A percentile compares a stretch with the other conserved stretches of the same genome.
Conservation (phyloP, 192 early-diverging fungal genomes). For the Polychytrium aggregatum region DNA sequence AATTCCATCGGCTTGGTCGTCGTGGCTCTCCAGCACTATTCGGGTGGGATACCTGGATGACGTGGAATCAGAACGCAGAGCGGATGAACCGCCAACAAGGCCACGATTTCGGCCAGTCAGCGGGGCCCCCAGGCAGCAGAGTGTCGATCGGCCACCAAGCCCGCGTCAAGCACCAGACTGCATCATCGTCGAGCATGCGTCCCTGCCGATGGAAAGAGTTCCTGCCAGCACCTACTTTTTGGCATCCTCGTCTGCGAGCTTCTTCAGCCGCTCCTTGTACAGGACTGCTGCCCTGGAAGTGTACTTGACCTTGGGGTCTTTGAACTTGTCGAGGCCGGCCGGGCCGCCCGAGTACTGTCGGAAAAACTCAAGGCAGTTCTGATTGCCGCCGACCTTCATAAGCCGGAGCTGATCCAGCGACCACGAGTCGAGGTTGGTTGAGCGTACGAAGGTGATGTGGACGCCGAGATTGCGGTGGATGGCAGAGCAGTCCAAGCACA, state of each 20-base stretch:
- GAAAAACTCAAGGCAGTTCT: constrained; percentile 69
- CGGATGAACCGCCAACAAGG: too few species aligned
- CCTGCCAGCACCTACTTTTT: constrained; percentile 18
- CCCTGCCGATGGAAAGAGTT: too few species aligned
- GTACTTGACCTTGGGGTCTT: constrained; percentile 78
- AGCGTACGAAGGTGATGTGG: constrained; percentile 95
- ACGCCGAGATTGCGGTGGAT: constrained; percentile 96
- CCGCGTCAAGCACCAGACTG: too few species aligned
- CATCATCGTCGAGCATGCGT: too few species aligned
- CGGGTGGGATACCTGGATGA: constrained; percentile 18
- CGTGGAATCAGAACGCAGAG: too few species aligned
- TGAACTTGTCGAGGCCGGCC: constrained; percentile 22
- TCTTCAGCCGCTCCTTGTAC: constrained; percentile 72
- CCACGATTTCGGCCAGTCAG: too few species aligned
- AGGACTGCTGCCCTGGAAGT: constrained; percentile 53
- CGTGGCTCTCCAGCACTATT: constrained; percentile 38
- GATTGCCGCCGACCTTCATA: constrained; percentile 83
- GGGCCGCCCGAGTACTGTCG: constrained; percentile 49
- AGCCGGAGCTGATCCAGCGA: constrained; percentile 80
- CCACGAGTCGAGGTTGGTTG: constrained; percentile 72
- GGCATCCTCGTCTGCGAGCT: constrained; percentile 61
- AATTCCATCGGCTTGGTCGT: constrained; percentile 9
- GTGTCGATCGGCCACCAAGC: too few species aligned
- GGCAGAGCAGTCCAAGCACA: constrained; percentile 93
- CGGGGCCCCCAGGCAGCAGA: too few species aligned